Evolutionary conservation across 805 yeast species (phyloP), one percentile per base, ranked within the genome.

Genomic region (Nakazawaea pomicola): DNA sequence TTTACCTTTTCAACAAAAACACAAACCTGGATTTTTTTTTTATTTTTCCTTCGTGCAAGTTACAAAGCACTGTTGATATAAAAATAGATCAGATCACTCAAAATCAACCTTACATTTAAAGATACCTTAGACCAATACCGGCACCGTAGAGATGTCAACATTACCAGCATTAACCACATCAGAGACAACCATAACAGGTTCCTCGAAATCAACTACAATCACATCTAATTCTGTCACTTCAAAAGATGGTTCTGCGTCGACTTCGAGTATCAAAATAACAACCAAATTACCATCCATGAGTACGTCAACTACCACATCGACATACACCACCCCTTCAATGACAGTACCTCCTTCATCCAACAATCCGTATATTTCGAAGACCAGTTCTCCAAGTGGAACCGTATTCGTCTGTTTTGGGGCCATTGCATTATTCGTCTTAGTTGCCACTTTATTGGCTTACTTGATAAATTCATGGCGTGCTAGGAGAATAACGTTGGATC

Each of bases 351-450:
- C 80, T 1, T 68, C 75, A 30, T 51, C 50, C 14, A 62, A 70
- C 37, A 87, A 87, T 58, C 95, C 95, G 9, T 79, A 72, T 52
- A 67, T 87, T 15, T 60, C 72, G 49, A 59, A 64, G 34, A 60
- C 78, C 5, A 54, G 54, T 16, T 66, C 69, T 34, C 86, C 89
- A 1, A 70, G 75, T 35, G 95, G 95, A 1, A 83, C 93, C 1
- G 89, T 88, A 2, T 87, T 86, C 61, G 87, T 88, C 38, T 83
- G 85, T 0, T 83, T 86, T 32, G 95, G 95, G 1, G 67, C 82
- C 9, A 67, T 80, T 29, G 76, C 80, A 4, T 85, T 80, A 0
- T 78, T 76, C 29, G 62, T 83, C 4, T 58, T 80, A 16, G 46
- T 80, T 3, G 69, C 68, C 1, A 66, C 46, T 4, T 36, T 41